A percentile compares a stretch with the other conserved stretches of the same genome.
These are phyloP conservation scores for Boletus reticulatus DNA, from an alignment of 768 basidiomycete genomes.

Conservation along the genomic window DNA sequence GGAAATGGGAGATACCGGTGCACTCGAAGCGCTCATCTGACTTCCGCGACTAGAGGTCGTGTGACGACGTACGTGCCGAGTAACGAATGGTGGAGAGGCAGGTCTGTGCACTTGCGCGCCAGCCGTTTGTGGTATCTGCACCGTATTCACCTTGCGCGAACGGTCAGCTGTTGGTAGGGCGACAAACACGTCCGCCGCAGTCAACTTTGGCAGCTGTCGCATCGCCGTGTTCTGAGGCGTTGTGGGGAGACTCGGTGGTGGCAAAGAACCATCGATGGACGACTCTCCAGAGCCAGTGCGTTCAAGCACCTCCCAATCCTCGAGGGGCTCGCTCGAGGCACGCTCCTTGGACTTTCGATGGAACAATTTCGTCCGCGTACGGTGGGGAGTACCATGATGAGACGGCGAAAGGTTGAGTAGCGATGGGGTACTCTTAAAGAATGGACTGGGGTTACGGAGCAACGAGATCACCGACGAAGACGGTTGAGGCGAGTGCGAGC, in stretches of 20 bases:
- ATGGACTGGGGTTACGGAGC: conserved; percentile 34
- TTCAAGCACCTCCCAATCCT: conserved; percentile 35
- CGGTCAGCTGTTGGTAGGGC: conserved; percentile 14
- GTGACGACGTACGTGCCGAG: conserved; percentile 33
- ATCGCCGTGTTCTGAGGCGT: conserved; percentile 17
- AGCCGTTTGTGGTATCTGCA: conserved; percentile 22
- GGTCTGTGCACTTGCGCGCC: conserved; percentile 20
- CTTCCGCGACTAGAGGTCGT: conserved; percentile 32
- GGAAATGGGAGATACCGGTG: conserved; percentile 32
- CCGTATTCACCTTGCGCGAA: conserved; percentile 24
- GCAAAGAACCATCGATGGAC: conserved; percentile 21
- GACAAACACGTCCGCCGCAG: conserved; percentile 13
- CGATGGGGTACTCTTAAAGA: conserved; percentile 35
- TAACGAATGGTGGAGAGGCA: conserved; percentile 34
- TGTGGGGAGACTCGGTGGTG: conserved; percentile 19
- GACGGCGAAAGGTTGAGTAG: conserved; percentile 31
- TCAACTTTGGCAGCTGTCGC: conserved; percentile 16
- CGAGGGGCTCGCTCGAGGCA: conserved; percentile 31
- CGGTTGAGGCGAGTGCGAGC: conserved; percentile 33
- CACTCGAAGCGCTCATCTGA: conserved; percentile 29
- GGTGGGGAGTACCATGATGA: conserved; percentile 28
- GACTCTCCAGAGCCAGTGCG: conserved; percentile 27
- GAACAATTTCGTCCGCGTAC: conserved; percentile 32
- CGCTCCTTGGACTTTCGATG: conserved; percentile 36
- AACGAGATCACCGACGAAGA: conserved; percentile 35